Conservation (phyloP, 768 basidiomycete genomes). For the Collybiopsis confluens region DNA sequence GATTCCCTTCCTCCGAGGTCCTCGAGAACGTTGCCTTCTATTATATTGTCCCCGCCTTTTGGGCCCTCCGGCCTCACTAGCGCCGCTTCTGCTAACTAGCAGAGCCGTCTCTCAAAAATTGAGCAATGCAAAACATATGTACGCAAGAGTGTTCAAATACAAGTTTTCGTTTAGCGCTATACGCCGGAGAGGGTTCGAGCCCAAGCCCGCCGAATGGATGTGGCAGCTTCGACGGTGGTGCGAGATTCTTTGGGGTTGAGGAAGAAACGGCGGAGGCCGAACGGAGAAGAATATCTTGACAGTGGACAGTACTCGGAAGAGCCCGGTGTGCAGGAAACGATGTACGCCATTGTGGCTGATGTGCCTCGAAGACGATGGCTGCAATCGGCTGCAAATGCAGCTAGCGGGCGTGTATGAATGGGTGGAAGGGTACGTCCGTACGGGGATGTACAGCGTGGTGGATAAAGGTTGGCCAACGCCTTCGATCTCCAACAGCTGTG, state of each 20-base stretch:
- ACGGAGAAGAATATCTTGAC: conserved; percentile 17
- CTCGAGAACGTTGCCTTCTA: conserved; percentile 46
- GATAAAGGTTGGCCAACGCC: conserved; percentile 58
- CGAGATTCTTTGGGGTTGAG: conserved; percentile 37
- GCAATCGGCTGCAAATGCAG: conserved; percentile 54
- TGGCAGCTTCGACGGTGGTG: conserved; percentile 33
- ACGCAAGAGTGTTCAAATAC: conserved; percentile 47
- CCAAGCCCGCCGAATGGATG: conserved; percentile 24
- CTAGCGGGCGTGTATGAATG: conserved; percentile 45
- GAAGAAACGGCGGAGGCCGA: conserved; percentile 22
- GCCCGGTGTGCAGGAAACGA: conserved; percentile 20
- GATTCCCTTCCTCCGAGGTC: conserved; percentile 41
- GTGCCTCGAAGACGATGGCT: conserved; percentile 65
- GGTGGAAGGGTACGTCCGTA: conserved; percentile 40
- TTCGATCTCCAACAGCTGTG: conserved; percentile 42
- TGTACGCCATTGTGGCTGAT: conserved; percentile 52
- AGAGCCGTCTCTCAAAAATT: conserved; percentile 34
- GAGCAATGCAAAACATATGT: conserved; percentile 32
- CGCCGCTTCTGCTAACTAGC: conserved; percentile 46
- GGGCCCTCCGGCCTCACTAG: conserved; percentile 43
- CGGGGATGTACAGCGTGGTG: conserved; percentile 38
- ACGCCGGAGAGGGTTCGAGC: conserved; percentile 43
- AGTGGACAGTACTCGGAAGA: conserved; percentile 23
- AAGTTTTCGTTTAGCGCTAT: conserved; percentile 56
- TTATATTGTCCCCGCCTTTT: conserved; percentile 33